Percentiles rank a stretch among this genome's conserved stretches.
Conservation (phyloP, 805 yeast species). For the Candida rishiriensis region DNA sequence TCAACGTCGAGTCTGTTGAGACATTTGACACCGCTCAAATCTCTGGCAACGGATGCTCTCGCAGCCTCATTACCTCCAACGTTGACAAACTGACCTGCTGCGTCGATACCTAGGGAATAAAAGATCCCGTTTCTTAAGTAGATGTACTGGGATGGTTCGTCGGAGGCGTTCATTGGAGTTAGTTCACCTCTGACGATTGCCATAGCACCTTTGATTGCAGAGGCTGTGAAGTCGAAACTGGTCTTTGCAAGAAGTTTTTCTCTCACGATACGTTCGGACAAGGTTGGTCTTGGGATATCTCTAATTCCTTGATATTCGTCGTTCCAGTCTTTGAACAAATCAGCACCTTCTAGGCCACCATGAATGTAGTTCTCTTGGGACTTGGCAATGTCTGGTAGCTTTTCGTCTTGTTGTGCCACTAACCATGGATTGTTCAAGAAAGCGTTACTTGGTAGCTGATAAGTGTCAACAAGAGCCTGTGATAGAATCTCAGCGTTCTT, state of each 20-base stretch:
- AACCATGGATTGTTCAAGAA: conserved; percentile 77
- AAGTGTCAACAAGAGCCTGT: conserved; percentile 47
- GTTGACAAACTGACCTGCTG: conserved; percentile 56
- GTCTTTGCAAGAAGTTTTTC: conserved; percentile 72
- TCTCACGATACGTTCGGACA: conserved; percentile 61
- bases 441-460: conserved; percentile 56
- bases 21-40: conserved; percentile 64
- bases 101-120: conserved; percentile 74
- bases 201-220: conserved; percentile 77
- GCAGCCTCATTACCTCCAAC: conserved; percentile 87
- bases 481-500: conserved; percentile 44
- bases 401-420: conserved; percentile 27
- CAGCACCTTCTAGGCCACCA: conserved; percentile 59
- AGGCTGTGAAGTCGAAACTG: conserved; percentile 68
- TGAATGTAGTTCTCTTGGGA: conserved; percentile 50
- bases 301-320: conserved; percentile 82
- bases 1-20: conserved; percentile 61
- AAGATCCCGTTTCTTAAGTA: conserved; percentile 80
- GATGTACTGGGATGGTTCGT: conserved; percentile 55
- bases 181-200: conserved; percentile 70
- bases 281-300: conserved; percentile 56
- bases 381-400: conserved; percentile 52
- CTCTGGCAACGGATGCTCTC: conserved; percentile 73
- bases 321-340: conserved; percentile 72
- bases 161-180: conserved; percentile 76